These are phyloP conservation scores for Penicillium bovifimosum DNA, from an alignment of 495 filamentous ascomycete species.

Conservation along the genomic window DNA sequence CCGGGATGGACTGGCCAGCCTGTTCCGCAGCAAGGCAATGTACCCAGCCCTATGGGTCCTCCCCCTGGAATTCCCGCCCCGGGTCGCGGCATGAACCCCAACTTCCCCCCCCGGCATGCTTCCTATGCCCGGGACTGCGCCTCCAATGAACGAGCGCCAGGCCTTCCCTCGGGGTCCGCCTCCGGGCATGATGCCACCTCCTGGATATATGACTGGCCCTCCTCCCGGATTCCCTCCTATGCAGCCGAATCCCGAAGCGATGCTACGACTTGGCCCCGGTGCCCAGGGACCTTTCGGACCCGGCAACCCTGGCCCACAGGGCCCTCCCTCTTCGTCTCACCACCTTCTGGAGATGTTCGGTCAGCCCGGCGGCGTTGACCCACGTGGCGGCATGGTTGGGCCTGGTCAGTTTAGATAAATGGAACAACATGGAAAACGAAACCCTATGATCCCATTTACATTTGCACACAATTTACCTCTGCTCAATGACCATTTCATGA, in stretches of 20 bases:
- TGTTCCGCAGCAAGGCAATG: constrained; percentile 35
- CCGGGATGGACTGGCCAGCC: constrained; percentile 38
- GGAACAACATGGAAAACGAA: neutral
- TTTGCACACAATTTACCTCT: constrained; percentile 4
- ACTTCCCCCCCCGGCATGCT: constrained; percentile 44
- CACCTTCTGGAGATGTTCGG: constrained; percentile 45
- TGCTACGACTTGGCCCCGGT: constrained; percentile 37
- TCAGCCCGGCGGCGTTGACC: constrained; percentile 35
- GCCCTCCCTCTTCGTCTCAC: constrained; percentile 39
- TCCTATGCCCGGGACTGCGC: constrained; percentile 36
- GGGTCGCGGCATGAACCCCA: constrained; percentile 35
- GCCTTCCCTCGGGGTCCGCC: constrained; percentile 40
- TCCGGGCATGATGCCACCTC: constrained; percentile 48
- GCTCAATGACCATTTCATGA: constrained; percentile 7
- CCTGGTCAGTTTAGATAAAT: constrained; percentile 37
- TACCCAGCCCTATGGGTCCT: constrained; percentile 38
- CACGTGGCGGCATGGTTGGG: constrained; percentile 38
- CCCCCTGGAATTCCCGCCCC: constrained; percentile 44
- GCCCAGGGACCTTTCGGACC: constrained; percentile 35
- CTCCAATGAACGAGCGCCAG: constrained; percentile 35
- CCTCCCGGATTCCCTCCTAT: constrained; percentile 44
- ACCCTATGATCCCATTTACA: neutral
- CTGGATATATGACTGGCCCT: constrained; percentile 45
- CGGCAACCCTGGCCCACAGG: constrained; percentile 36
- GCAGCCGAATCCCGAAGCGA: constrained; percentile 39